phyloP scores from a whole-genome alignment of 2,329 filamentous ascomycete genomes.

The Neodidymelliopsis sp. region DNA sequence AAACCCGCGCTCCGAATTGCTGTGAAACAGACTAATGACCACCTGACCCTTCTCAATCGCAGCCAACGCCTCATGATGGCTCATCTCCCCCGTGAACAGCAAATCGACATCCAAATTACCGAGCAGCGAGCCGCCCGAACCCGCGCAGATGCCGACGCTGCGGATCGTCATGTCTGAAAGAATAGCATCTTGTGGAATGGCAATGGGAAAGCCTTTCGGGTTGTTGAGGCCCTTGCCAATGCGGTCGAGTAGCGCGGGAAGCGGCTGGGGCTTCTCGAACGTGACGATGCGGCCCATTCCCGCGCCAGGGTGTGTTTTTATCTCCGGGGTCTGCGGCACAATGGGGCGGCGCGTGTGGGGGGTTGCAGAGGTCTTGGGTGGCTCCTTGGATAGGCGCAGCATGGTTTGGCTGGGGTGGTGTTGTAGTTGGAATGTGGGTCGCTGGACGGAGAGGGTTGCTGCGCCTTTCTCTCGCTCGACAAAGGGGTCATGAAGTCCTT shows the following conservation, averaged over 20 bases:
- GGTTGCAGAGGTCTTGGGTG: constrained; percentile 24
- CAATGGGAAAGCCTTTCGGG: constrained; percentile 69
- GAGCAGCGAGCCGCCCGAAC: constrained; percentile 82
- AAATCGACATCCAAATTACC: constrained; percentile 75
- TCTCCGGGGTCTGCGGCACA: constrained; percentile 53
- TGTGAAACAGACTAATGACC: constrained; percentile 88
- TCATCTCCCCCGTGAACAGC: constrained; percentile 90
- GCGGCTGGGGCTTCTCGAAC: constrained; percentile 60
- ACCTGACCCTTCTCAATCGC: constrained; percentile 84
- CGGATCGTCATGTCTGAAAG: constrained; percentile 65
- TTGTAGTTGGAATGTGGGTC: constrained; percentile 54
- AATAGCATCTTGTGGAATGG: constrained; percentile 66
- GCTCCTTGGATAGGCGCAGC: constrained; percentile 43
- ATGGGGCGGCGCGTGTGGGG: constrained; percentile 63
- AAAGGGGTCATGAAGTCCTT: constrained; percentile 47
- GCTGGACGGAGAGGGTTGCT: constrained; percentile 29
- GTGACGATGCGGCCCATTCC: constrained; percentile 69
- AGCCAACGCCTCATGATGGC: constrained; percentile 88
- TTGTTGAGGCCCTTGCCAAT: constrained; percentile 70
- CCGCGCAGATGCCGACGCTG: constrained; percentile 86
- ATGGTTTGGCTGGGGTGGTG: constrained; percentile 58
- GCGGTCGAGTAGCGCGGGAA: constrained; percentile 67
- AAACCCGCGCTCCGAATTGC: constrained; percentile 89
- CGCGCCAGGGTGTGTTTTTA: constrained; percentile 56
- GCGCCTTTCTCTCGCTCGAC: constrained; percentile 25